A percentile compares a stretch with the other conserved stretches of the same genome.
Conservation (phyloP, 2,329 filamentous ascomycete species). For the Sordariomycetes sp. region DNA sequence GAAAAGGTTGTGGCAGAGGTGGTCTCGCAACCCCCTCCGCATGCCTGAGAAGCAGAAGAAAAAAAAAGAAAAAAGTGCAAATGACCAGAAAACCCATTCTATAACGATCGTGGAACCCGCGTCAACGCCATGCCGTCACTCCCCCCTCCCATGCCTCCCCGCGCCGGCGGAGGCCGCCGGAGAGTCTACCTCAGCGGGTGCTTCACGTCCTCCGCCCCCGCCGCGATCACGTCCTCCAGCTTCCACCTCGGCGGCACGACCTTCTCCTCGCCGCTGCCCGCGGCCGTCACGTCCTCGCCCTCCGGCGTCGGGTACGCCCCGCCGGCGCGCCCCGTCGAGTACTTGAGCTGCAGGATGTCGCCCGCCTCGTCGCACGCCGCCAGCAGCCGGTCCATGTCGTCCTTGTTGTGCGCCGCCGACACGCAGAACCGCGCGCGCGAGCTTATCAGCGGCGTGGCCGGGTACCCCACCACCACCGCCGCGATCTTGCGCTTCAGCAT, state of each 20-base stretch:
- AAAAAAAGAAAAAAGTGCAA: no score
- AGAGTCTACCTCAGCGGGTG: conserved; percentile 50
- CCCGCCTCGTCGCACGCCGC: conserved; percentile 87
- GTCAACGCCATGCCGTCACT: not conserved
- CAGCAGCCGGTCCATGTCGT: conserved; percentile 85
- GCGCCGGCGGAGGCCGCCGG: not conserved
- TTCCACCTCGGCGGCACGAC: conserved; percentile 73
- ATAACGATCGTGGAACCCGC: not conserved
- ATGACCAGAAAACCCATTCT: no score
- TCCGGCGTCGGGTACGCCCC: conserved; percentile 69
- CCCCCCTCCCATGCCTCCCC: not conserved
- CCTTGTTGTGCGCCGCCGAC: conserved; percentile 93
- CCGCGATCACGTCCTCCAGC: conserved; percentile 69
- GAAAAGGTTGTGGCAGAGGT: no score
- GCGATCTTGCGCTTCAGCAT: conserved; percentile 98
- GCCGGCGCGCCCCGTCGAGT: conserved; percentile 90
- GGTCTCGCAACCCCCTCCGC: no score
- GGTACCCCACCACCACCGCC: conserved; percentile 94
- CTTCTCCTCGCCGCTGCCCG: conserved; percentile 59
- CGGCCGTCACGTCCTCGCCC: conserved; percentile 44
- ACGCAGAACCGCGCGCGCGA: conserved; percentile 94
- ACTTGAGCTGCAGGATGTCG: conserved; percentile 87
- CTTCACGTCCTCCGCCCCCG: conserved; percentile 68
- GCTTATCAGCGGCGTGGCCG: conserved; percentile 88
- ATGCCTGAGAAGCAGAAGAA: no score